Conservation (phyloP, 192 early-diverging fungal species). For the Coemansia sp. region DNA sequence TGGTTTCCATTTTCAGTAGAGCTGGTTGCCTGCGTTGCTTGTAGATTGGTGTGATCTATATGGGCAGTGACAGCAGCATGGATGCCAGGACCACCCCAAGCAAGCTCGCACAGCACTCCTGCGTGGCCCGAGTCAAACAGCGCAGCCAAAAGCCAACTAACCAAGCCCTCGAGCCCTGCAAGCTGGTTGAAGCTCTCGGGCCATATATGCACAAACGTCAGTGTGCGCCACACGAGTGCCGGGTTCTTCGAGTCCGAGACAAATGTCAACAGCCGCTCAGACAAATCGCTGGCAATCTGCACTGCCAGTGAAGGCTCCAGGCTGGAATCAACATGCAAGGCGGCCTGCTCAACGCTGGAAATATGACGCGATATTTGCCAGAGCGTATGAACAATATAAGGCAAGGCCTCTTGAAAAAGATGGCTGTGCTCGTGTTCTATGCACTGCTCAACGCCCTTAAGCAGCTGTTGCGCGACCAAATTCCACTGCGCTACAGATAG, state of each 20-base stretch:
- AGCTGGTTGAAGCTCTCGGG: conserved; percentile 24
- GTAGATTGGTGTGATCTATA: background rate
- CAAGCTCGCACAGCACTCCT: conserved; percentile 22
- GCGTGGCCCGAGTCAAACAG: conserved; percentile 21
- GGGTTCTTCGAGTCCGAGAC: conserved; percentile 17
- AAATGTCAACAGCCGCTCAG: conserved; percentile 35
- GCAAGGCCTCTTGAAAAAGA: conserved; percentile 13
- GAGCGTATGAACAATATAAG: conserved; percentile 34
- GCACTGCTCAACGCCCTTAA: conserved; percentile 22
- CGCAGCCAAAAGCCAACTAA: conserved; percentile 17
- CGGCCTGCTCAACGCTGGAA: background rate
- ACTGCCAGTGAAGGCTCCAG: background rate
- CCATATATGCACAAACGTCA: conserved; percentile 43
- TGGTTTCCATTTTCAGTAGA: conserved; percentile 4
- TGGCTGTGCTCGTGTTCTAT: conserved; percentile 17
- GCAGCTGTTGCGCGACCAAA: conserved; percentile 17
- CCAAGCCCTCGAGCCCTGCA: conserved; percentile 16
- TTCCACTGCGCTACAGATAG: conserved; percentile 38
- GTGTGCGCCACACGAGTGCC: conserved; percentile 36
- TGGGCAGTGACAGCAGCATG: background rate
- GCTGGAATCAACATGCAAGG: background rate
- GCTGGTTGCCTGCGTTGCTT: conserved; percentile 5
- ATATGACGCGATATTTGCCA: conserved; percentile 12
- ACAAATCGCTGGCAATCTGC: conserved; percentile 25
- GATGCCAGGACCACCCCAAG: conserved; percentile 4